These are phyloP conservation scores for Fomitopsis pinicola DNA, from an alignment of 1,284 basidiomycete genomes.

Conservation along the genomic window DNA sequence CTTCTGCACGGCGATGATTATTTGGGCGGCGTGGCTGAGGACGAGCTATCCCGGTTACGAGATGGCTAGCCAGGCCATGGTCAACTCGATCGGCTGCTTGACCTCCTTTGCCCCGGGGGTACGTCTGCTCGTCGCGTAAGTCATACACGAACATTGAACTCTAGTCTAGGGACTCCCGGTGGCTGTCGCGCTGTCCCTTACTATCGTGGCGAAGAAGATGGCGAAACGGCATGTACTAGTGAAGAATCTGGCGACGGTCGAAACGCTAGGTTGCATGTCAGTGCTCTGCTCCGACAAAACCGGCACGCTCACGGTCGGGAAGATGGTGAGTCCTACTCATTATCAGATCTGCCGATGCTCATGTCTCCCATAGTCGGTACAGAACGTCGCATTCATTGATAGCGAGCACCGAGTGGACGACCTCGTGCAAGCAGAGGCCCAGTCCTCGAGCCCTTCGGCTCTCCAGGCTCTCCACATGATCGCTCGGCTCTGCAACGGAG, in stretches of 20 bases:
- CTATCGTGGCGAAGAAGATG: constrained; percentile 48
- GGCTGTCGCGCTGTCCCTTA: constrained; percentile 47
- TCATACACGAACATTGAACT: too few relatives aligned
- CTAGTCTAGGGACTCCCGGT: constrained; percentile 40
- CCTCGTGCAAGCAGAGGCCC: too few relatives aligned
- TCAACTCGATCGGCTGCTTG: constrained; percentile 45
- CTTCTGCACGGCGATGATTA: constrained; percentile 36
- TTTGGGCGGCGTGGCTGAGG: constrained; percentile 42
- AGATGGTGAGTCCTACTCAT: constrained; percentile 16
- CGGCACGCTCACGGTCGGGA: constrained; percentile 22
- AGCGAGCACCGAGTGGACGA: constrained; percentile 17
- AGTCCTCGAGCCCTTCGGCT: constrained; percentile 13
- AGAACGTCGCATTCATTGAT: constrained; percentile 40
- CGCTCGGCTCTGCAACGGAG: constrained; percentile 59
- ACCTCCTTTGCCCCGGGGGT: constrained; percentile 48
- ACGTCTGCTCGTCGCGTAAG: background rate
- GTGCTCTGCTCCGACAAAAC: constrained; percentile 32
- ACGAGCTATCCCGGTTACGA: constrained; percentile 33
- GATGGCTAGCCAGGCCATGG: constrained; percentile 35
- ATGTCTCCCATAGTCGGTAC: constrained; percentile 29
- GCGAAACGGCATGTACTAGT: constrained; percentile 50
- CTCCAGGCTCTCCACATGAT: constrained; percentile 37
- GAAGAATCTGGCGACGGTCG: constrained; percentile 58
- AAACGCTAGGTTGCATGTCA: constrained; percentile 55
- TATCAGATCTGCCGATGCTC: too few relatives aligned